Percentiles rank a stretch among this genome's conserved stretches.
Evolutionary conservation across 768 basidiomycete species (phyloP).

Genomic region (Boletus coccyginus): DNA sequence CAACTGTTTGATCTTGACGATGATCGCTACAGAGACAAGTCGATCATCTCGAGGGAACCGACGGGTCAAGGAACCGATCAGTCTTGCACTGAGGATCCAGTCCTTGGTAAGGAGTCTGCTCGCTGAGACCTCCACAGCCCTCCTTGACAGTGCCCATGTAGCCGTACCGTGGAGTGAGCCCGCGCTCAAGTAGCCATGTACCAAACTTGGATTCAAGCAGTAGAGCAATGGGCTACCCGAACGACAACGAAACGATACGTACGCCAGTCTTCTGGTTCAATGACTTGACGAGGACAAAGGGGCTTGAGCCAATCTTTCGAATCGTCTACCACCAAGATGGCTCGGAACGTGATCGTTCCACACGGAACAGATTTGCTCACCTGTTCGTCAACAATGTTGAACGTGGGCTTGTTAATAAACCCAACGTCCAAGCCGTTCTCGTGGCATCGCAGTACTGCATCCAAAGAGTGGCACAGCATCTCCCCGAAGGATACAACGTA

Average conservation of each 20-base stretch:
- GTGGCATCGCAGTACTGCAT: slow-evolving; percentile 74
- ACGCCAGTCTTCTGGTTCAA: slow-evolving; percentile 88
- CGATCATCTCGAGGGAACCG: not conserved
- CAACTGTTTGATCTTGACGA: slow-evolving; percentile 43
- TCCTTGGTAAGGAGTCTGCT: slow-evolving; percentile 81
- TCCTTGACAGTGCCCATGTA: slow-evolving; percentile 82
- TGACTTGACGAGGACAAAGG: slow-evolving; percentile 85
- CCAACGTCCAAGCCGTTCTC: slow-evolving; percentile 77
- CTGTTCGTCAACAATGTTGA: slow-evolving; percentile 83
- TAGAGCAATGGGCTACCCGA: not conserved
- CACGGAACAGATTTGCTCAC: slow-evolving; percentile 31
- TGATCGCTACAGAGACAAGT: slow-evolving; percentile 38
- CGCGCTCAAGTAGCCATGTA: slow-evolving; percentile 82
- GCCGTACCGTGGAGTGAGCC: slow-evolving; percentile 73
- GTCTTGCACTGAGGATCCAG: slow-evolving; percentile 74
- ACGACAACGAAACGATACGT: slow-evolving; percentile 13
- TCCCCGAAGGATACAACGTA: slow-evolving; percentile 87
- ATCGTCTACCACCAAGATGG: slow-evolving; percentile 40
- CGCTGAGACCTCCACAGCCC: slow-evolving; percentile 73
- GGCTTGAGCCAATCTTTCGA: slow-evolving; percentile 66
- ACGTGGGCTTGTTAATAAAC: slow-evolving; percentile 75
- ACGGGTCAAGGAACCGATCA: not conserved
- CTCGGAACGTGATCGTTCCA: not conserved
- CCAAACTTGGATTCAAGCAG: slow-evolving; percentile 78
- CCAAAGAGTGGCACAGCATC: slow-evolving; percentile 80